Evolutionary conservation across 768 basidiomycete species (phyloP).

Genomic region (Naganishia onofrii): DNA sequence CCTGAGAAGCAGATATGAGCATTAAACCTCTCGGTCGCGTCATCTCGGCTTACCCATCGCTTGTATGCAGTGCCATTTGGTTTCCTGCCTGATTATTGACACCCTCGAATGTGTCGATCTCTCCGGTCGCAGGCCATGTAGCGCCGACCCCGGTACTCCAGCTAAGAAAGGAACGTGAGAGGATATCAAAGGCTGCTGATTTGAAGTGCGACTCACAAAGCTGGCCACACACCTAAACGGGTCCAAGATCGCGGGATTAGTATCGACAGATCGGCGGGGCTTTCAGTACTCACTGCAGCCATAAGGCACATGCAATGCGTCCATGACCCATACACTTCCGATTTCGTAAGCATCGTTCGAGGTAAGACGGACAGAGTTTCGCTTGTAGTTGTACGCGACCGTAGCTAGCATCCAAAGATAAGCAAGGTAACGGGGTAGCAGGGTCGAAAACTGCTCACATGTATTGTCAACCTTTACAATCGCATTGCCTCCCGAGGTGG

Average conservation of each 20-base stretch:
- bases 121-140: slow-evolving; percentile 37
- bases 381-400: slow-evolving; percentile 57
- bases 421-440: background rate
- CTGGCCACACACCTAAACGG: slow-evolving; percentile 36
- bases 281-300: slow-evolving; percentile 47
- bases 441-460: slow-evolving; percentile 10
- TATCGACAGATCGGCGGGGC: background rate
- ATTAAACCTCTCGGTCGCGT: background rate
- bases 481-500: slow-evolving; percentile 68
- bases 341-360: slow-evolving; percentile 60
- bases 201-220: slow-evolving; percentile 39
- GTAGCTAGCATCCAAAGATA: slow-evolving; percentile 17
- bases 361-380: slow-evolving; percentile 67
- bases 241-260: background rate
- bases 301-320: slow-evolving; percentile 66
- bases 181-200: slow-evolving; percentile 42
- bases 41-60: slow-evolving; percentile 26
- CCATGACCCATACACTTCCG: slow-evolving; percentile 65
- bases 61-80: slow-evolving; percentile 54
- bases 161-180: background rate
- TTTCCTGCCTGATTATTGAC: slow-evolving; percentile 53
- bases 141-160: slow-evolving; percentile 25
- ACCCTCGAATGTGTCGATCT: slow-evolving; percentile 54
- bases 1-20: slow-evolving; percentile 30
- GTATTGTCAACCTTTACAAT: slow-evolving; percentile 76